phyloP scores from a whole-genome alignment of 2,329 filamentous ascomycete genomes.

The Chaetomiaceae sp. region DNA sequence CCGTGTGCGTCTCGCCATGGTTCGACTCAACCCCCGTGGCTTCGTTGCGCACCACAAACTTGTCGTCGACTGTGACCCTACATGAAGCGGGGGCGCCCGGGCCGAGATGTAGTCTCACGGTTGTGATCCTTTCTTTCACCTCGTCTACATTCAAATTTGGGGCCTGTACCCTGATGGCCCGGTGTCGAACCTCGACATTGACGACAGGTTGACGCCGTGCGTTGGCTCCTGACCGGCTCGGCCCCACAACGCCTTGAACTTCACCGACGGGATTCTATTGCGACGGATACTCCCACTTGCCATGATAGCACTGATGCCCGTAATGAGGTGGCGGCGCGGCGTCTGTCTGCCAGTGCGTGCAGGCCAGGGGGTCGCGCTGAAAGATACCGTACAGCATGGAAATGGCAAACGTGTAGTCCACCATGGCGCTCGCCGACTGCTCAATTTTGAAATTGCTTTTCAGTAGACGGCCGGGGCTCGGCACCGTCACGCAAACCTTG shows the following conservation, averaged over 20 bases:
- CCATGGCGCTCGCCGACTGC: slow-evolving; percentile 38
- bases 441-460: slow-evolving; percentile 40
- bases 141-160: background rate
- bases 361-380: slow-evolving; percentile 34
- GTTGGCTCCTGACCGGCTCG: no score
- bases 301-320: background rate
- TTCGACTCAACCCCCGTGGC: background rate
- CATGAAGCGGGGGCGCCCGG: background rate
- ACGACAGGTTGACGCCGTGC: background rate
- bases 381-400: slow-evolving; percentile 35
- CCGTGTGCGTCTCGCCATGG: slow-evolving; percentile 14
- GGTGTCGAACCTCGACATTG: background rate
- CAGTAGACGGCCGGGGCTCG: background rate
- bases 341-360: slow-evolving; percentile 13
- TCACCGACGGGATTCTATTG: no score
- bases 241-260: no score
- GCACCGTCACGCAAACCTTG: slow-evolving; percentile 25
- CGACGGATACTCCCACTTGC: no score
- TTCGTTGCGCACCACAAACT: background rate
- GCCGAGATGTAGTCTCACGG: background rate
- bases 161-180: background rate
- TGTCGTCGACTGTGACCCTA: background rate
- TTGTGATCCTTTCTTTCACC: background rate
- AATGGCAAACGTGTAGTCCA: slow-evolving; percentile 37
- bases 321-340: background rate